phyloP scores from a whole-genome alignment of 306 rosid genomes.

The Vigna nakashimae region DNA sequence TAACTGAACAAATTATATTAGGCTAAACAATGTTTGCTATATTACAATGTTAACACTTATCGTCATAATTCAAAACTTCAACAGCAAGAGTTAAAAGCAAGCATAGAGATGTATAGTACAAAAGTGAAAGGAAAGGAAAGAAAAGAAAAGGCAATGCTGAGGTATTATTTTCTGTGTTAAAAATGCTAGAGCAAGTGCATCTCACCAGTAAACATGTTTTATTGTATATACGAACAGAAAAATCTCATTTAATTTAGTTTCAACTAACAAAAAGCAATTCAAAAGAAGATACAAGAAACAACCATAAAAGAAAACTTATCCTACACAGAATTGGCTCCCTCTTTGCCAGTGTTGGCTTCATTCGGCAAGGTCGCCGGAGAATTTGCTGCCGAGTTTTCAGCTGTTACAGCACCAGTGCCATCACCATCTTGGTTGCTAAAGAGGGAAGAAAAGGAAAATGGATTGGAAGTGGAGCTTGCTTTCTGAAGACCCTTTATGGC shows the following conservation, averaged over 20 bases:
- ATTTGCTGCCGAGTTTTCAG: constrained; percentile 76
- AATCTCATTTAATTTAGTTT: constrained; percentile 44
- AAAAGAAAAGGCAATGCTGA: constrained; percentile 26
- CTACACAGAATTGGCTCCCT: constrained; percentile 48
- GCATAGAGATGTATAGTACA: background rate
- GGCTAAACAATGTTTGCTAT: too few relatives aligned
- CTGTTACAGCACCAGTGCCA: constrained; percentile 77
- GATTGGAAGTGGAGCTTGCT: constrained; percentile 86
- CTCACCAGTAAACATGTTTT: constrained; percentile 6
- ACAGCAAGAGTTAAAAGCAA: constrained; percentile 15
- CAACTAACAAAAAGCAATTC: constrained; percentile 40
- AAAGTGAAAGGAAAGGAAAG: background rate
- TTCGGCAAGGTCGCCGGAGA: constrained; percentile 60
- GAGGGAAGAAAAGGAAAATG: constrained; percentile 80
- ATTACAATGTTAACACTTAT: background rate
- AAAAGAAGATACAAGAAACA: constrained; percentile 41
- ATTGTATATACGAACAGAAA: constrained; percentile 35
- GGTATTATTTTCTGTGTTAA: constrained; percentile 30
- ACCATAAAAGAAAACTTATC: constrained; percentile 20
- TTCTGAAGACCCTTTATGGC: constrained; percentile 85
- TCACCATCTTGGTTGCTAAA: constrained; percentile 70
- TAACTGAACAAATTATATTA: too few relatives aligned
- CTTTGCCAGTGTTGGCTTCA: constrained; percentile 53
- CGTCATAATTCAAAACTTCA: constrained; percentile 16
- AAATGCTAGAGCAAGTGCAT: constrained; percentile 41